These are phyloP conservation scores for Ophiocordyceps unilateralis DNA, from an alignment of 2,329 filamentous ascomycete genomes.

Conservation along the genomic window DNA sequence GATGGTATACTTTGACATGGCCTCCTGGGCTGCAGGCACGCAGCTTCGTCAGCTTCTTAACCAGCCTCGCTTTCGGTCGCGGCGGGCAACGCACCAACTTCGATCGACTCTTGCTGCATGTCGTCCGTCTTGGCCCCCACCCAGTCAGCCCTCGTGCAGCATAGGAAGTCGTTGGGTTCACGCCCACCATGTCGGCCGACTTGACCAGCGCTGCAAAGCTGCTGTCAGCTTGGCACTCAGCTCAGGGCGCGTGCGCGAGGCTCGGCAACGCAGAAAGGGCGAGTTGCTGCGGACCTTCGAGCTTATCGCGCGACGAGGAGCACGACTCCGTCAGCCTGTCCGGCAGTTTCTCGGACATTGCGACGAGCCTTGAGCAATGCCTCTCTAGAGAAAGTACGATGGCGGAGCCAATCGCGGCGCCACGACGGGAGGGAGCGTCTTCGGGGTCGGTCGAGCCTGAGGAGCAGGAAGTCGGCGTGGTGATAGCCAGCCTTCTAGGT, in stretches of 20 bases:
- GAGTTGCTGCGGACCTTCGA: slow-evolving; percentile 65
- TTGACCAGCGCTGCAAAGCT: slow-evolving; percentile 68
- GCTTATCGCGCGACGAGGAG: slow-evolving; percentile 51
- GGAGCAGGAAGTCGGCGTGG: too few species aligned
- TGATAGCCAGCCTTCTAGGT: too few species aligned
- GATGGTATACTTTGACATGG: slow-evolving; percentile 44
- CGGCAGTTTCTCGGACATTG: slow-evolving; percentile 10
- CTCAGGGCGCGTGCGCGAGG: not conserved
- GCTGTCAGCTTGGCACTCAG: slow-evolving; percentile 2
- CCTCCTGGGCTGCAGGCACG: slow-evolving; percentile 35
- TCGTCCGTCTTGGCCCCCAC: slow-evolving; percentile 58
- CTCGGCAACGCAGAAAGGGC: slow-evolving; percentile 2
- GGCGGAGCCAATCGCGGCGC: not conserved
- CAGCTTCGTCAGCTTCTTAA: slow-evolving; percentile 9
- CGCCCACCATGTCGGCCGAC: slow-evolving; percentile 84
- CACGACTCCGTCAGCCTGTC: slow-evolving; percentile 22
- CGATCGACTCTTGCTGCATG: slow-evolving; percentile 90
- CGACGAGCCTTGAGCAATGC: too few species aligned
- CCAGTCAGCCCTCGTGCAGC: slow-evolving; percentile 6
- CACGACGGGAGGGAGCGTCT: not conserved
- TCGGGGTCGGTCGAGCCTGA: not conserved
- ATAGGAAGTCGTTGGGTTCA: not conserved
- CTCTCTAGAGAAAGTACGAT: too few species aligned
- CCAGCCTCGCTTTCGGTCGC: not conserved
- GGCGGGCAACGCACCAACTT: slow-evolving; percentile 58